These are phyloP conservation scores for Neolentinus lepideus DNA, from an alignment of 1,284 basidiomycete genomes.

Conservation along the genomic window DNA sequence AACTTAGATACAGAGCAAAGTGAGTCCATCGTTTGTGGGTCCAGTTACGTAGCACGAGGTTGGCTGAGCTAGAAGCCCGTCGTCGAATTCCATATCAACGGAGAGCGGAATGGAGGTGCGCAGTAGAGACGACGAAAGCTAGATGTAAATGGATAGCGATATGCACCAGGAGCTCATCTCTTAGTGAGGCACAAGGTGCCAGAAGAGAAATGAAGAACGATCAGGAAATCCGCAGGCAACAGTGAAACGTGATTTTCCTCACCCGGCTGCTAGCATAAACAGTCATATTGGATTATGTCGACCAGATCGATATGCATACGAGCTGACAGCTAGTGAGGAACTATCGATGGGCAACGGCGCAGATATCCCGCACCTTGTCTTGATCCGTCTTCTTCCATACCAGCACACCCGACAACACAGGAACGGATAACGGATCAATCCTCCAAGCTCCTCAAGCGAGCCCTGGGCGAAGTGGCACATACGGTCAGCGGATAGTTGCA, in stretches of 20 bases:
- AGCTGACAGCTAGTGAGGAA: neutral
- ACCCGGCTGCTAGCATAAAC: too few species aligned
- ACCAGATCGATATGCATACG: neutral
- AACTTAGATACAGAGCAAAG: neutral
- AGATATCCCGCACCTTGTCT: neutral
- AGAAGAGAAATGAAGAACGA: too few species aligned
- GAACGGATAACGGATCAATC: neutral
- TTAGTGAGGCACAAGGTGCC: too few species aligned
- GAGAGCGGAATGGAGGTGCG: neutral
- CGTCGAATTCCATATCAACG: neutral
- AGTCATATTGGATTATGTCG: neutral
- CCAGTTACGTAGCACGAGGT: neutral
- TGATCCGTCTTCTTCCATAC: neutral
- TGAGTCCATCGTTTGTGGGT: neutral
- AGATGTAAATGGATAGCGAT: too few species aligned
- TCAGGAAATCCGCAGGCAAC: too few species aligned
- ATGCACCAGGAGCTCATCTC: too few species aligned
- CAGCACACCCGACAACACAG: neutral
- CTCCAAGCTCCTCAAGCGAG: neutral
- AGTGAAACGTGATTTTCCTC: too few species aligned
- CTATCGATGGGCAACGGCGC: neutral
- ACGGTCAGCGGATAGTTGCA: neutral
- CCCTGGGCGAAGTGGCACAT: neutral
- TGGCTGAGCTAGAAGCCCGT: neutral
- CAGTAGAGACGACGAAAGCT: too few species aligned